phyloP scores from a whole-genome alignment of 495 filamentous ascomycete genomes.

The Cercophora scortea region DNA sequence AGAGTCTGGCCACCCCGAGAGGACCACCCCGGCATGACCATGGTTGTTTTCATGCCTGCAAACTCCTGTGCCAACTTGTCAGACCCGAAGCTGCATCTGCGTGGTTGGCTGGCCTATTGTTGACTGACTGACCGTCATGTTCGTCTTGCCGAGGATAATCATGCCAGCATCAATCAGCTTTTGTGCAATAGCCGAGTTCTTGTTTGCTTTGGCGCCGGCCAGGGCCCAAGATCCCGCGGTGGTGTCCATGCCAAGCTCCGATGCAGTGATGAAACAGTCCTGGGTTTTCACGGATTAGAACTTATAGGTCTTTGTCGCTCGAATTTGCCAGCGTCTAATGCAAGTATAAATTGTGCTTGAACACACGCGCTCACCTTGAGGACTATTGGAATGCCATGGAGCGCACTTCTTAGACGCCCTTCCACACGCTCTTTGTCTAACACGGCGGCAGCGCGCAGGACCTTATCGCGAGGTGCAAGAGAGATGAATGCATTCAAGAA shows the following conservation, averaged over 20 bases:
- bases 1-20: constrained; percentile 34
- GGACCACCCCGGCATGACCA: constrained; percentile 36
- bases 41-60: constrained; percentile 22
- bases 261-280: constrained; percentile 32
- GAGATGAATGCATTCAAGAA: constrained; percentile 45
- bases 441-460: constrained; percentile 29
- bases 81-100: neutral
- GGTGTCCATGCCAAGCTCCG: constrained; percentile 32
- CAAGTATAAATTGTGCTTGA: too few species aligned
- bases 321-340: neutral
- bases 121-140: constrained; percentile 24
- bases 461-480: constrained; percentile 46
- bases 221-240: constrained; percentile 27
- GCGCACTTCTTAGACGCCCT: constrained; percentile 45
- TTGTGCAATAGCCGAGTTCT: constrained; percentile 13
- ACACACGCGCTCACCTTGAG: constrained; percentile 9
- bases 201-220: constrained; percentile 2
- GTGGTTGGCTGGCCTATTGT: too few species aligned
- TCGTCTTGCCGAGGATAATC: constrained; percentile 42
- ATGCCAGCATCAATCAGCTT: constrained; percentile 31
- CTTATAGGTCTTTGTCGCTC: neutral
- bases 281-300: neutral
- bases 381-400: constrained; percentile 37
- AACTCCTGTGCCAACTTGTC: constrained; percentile 11
- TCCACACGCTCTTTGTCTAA: constrained; percentile 50